Percentiles rank a stretch among this genome's conserved stretches.
phyloP scores from a whole-genome alignment of 2,329 filamentous ascomycete species.

The Tolypocladium tundrense region DNA sequence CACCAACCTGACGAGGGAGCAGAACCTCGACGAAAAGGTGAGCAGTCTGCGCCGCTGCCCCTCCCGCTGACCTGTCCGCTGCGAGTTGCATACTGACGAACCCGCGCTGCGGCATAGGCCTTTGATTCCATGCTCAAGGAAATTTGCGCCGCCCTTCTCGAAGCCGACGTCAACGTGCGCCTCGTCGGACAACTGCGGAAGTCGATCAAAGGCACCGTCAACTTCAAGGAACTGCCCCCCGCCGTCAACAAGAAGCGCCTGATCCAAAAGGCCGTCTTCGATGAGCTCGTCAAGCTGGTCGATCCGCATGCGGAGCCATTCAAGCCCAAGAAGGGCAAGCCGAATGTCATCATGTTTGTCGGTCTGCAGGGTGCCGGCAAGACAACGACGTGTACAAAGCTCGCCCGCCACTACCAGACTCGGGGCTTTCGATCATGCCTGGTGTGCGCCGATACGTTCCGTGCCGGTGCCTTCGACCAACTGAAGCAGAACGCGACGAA shows the following conservation, averaged over 20 bases:
- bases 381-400: slow-evolving; percentile 95
- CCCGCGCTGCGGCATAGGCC: slow-evolving; percentile 42
- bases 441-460: slow-evolving; percentile 96
- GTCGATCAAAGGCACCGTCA: slow-evolving; percentile 82
- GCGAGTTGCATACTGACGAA: neutral
- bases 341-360: slow-evolving; percentile 99
- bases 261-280: slow-evolving; percentile 96
- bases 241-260: slow-evolving; percentile 97
- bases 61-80: neutral
- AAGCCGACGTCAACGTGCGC: slow-evolving; percentile 94
- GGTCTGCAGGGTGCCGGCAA: slow-evolving; percentile 96
- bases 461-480: slow-evolving; percentile 96
- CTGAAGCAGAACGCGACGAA: slow-evolving; percentile 98
- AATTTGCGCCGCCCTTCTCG: slow-evolving; percentile 88
- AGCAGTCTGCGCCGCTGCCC: slow-evolving; percentile 5
- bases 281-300: slow-evolving; percentile 90
- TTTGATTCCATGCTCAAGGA: slow-evolving; percentile 99
- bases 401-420: slow-evolving; percentile 89
- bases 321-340: slow-evolving; percentile 91
- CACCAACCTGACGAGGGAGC: slow-evolving; percentile 81
- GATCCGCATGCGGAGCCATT: slow-evolving; percentile 93
- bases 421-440: slow-evolving; percentile 87
- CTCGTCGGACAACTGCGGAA: slow-evolving; percentile 86
- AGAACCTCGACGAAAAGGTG: slow-evolving; percentile 93
- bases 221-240: slow-evolving; percentile 86